phyloP scores from a whole-genome alignment of 2,329 filamentous ascomycete genomes.

The Claviceps digitariae region DNA sequence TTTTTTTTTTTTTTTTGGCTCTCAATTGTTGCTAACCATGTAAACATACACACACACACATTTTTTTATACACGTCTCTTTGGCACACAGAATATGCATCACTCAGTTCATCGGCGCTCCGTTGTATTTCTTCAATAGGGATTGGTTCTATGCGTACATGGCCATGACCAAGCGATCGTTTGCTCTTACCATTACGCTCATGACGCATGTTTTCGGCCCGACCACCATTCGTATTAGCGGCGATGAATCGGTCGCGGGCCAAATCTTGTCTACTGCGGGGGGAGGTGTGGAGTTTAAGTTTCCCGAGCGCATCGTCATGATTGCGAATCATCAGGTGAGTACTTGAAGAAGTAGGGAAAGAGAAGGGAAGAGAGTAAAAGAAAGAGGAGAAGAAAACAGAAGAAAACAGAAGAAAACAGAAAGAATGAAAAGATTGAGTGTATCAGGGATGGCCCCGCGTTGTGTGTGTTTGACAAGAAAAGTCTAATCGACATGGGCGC shows the following conservation, averaged over 20 bases:
- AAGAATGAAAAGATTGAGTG: neutral
- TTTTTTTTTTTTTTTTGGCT: neutral
- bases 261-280: conserved; percentile 56
- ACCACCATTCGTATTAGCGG: conserved; percentile 73
- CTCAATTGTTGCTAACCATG: neutral
- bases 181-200: conserved; percentile 60
- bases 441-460: no score
- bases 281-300: conserved; percentile 68
- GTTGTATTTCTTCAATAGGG: conserved; percentile 61
- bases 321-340: conserved; percentile 69
- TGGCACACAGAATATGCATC: conserved; percentile 38
- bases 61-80: no score
- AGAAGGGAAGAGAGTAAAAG: neutral
- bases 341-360: neutral
- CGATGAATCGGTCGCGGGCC: conserved; percentile 63
- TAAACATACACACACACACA: neutral
- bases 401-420: neutral
- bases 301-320: conserved; percentile 66
- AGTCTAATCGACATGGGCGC: conserved; percentile 1
- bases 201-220: conserved; percentile 81
- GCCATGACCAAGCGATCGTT: conserved; percentile 76
- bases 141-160: conserved; percentile 78
- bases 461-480: neutral
- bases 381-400: neutral
- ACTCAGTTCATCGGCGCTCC: conserved; percentile 67